phyloP scores from a whole-genome alignment of 2,329 filamentous ascomycete species.

The Fusarium sp. region DNA sequence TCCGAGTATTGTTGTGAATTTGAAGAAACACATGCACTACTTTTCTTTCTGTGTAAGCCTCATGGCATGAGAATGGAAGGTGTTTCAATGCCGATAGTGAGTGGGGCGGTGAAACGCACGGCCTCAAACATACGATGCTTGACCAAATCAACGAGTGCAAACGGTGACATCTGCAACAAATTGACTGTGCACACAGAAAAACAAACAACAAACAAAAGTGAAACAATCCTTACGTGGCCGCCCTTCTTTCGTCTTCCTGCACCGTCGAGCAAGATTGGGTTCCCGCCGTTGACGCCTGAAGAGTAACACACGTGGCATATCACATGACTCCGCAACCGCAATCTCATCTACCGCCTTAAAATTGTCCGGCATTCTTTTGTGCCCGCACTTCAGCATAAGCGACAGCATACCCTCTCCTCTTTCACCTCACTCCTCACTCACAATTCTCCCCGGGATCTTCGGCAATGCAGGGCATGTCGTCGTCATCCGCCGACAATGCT shows the following conservation, averaged over 20 bases:
- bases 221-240: not conserved
- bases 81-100: not conserved
- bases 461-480: conserved; percentile 28
- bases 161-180: not conserved
- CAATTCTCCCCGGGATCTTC: not conserved
- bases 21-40: rapidly evolving
- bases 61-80: not conserved
- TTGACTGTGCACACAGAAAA: not conserved
- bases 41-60: not conserved
- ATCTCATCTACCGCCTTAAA: conserved; percentile 6
- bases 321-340: conserved; percentile 2
- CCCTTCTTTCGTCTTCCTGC: not conserved
- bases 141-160: not conserved
- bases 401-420: not conserved
- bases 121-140: not conserved
- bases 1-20: rapidly evolving
- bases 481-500: conserved; percentile 27
- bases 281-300: not conserved
- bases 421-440: too few species aligned
- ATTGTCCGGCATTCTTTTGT: not conserved
- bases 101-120: not conserved
- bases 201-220: not conserved
- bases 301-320: conserved; percentile 5
- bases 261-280: not conserved
- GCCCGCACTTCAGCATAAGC: conserved; percentile 13